Evolutionary conservation across 2,329 filamentous ascomycete species (phyloP).

Genomic region (Salinomyces thailandicus): DNA sequence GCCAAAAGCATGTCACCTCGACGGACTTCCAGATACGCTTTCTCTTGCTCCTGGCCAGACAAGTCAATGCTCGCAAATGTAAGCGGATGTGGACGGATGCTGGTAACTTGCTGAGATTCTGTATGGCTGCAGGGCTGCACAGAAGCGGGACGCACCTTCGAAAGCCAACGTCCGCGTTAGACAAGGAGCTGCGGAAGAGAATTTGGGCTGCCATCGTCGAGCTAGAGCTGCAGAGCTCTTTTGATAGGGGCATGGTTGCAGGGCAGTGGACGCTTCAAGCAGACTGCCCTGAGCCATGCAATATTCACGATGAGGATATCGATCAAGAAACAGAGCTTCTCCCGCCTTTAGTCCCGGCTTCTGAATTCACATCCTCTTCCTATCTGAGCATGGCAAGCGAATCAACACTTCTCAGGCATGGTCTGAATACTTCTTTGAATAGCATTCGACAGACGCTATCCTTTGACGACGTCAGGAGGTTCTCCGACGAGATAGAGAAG

Average conservation of each 20-base stretch:
- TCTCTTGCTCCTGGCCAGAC: conserved; percentile 41
- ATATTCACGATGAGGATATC: conserved; percentile 43
- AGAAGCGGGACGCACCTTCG: conserved; percentile 34
- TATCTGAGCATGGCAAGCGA: conserved; percentile 17
- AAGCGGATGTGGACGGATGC: conserved; percentile 45
- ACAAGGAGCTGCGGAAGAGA: conserved; percentile 44
- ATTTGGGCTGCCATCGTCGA: conserved; percentile 49
- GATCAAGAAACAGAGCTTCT: conserved; percentile 14
- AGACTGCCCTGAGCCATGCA: conserved; percentile 40
- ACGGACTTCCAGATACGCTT: conserved; percentile 42
- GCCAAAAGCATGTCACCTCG: conserved; percentile 43
- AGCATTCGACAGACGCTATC: conserved; percentile 20
- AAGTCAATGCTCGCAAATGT: conserved; percentile 41
- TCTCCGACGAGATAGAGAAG: conserved; percentile 24
- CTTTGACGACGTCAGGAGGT: conserved; percentile 24
- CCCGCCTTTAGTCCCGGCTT: conserved; percentile 10
- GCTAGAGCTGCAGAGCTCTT: conserved; percentile 45
- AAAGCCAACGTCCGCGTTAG: conserved; percentile 31
- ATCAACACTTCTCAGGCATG: conserved; percentile 17
- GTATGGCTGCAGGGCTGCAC: conserved; percentile 45
- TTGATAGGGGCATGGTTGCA: conserved; percentile 45
- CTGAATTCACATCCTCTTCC: conserved; percentile 20
- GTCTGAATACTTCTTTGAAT: conserved; percentile 22
- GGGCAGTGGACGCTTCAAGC: conserved; percentile 34
- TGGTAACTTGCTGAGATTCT: conserved; percentile 42